Percentiles rank a stretch among this genome's conserved stretches.
Evolutionary conservation across 1,139 yeast species (phyloP).

Genomic region (Yamadazyma dendronema): DNA sequence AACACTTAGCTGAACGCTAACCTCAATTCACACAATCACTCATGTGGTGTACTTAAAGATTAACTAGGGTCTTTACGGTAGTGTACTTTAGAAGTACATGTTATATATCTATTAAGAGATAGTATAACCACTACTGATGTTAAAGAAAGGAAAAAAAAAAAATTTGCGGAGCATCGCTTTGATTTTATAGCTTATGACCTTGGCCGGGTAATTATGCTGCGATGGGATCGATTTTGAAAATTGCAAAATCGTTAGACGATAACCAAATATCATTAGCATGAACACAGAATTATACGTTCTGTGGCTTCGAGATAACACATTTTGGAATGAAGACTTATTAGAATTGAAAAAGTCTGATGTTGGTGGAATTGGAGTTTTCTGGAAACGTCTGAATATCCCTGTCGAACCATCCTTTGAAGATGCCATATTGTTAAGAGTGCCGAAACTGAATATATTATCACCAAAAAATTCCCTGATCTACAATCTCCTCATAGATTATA

Average conservation of each 20-base stretch:
- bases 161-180: constrained; percentile 4
- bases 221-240: neutral
- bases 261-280: neutral
- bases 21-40: constrained; percentile 36
- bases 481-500: constrained; percentile 60
- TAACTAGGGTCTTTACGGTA: constrained; percentile 55
- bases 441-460: constrained; percentile 54
- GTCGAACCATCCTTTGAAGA: constrained; percentile 24
- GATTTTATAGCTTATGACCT: neutral
- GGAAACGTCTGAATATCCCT: constrained; percentile 27
- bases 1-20: constrained; percentile 49
- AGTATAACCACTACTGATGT: constrained; percentile 77
- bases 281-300: constrained; percentile 7
- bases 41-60: constrained; percentile 31
- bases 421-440: constrained; percentile 39
- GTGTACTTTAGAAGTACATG: constrained; percentile 34
- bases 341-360: constrained; percentile 45
- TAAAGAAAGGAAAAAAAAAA: constrained; percentile 16
- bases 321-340: constrained; percentile 48
- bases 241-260: neutral
- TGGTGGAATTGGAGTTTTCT: constrained; percentile 78
- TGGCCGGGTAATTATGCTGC: constrained; percentile 2
- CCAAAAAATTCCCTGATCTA: constrained; percentile 64
- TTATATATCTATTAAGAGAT: constrained; percentile 52
- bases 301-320: constrained; percentile 52